Evolutionary conservation across 2,329 filamentous ascomycete species (phyloP), one percentile per base, ranked within the genome.

Genomic region (Xylariaceae sp.): DNA sequence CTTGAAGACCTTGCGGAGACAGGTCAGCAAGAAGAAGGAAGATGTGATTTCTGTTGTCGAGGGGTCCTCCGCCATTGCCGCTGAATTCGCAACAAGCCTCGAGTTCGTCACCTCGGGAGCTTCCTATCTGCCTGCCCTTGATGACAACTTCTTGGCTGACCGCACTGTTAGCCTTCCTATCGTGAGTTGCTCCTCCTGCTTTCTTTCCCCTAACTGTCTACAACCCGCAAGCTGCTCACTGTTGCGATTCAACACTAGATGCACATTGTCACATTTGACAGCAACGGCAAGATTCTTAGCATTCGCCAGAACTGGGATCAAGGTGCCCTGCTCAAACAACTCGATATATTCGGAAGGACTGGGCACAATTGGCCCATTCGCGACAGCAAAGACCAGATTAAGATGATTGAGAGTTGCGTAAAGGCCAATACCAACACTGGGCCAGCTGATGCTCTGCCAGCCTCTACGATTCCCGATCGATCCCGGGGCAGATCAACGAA

Each of bases 221-320:
- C n/a, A n/a, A n/a, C n/a, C n/a, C n/a, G n/a, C n/a, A n/a, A n/a
- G 15, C 17, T 39, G 15, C 41, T 48, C 13, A 48, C 38, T 24
- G n/a, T n/a, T 9, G 18, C 37, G 31, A 31, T n/a, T 26, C 12
- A 14, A 11, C 38, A 16, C 19, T 61, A 92, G 87, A 76, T 83
- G 54, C 92, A 98, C 68, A 81, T 97, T 49, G 89, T 98, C 50
- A 77, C 79, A 41, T 95, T 96, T 64, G 77, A 94, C 62, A 60
- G 64, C 50, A 65, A 83, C 32, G 77, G 80, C 60, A 88, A 87
- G 67, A 96, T 98, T 59, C 63, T 75, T 43, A 87, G 92, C 62
- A 85, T 97, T 49, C 85, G 90, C 52, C 78, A 90, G 52, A 87
- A 84, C 61, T 98, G 92, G 92, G 92, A 98, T 61, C 92, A 98